Base-by-base conservation (phyloP, 2,329 filamentous ascomycete genomes). In the Sporothrix variecibatus region DNA sequence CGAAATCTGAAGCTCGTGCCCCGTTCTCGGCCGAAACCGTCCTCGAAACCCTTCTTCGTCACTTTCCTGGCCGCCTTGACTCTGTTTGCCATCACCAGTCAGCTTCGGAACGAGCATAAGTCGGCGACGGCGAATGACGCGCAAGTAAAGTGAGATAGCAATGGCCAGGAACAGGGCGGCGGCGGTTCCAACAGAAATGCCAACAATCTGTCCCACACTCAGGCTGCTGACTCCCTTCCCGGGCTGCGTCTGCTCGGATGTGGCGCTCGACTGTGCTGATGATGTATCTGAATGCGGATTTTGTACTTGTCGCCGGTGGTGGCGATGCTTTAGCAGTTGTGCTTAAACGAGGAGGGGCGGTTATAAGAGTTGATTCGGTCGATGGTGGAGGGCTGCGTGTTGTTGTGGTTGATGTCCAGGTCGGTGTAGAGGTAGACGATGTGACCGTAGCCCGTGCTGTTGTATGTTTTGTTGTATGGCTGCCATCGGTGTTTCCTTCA, bases 111-210 rank as follows among this genome's bases (percentile, higher is more conserved):
- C 7, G 7, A 46, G 82, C 80, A 75, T 86, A 84, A 69, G 2
- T 81, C 82, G 2, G 49, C 64, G 72, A 80, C 78, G 23, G 81
- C 81, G 38, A 77, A 80, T 70, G 83, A 83, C 26, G 80, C 76
- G 40, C 76, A 76, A 28, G 75, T 87, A 72, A 8, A 88, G 77
- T 31, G 89, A 84, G 15, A 87, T 78, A 4, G 82, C 83, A 38
- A 89, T 78, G 6, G 84, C 86, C 23, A 91, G 77, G 4, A 85
- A 80, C 3, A 86, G 81, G 1, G 85, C 85, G 4, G 86, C 87
- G 4, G 85, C 84, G 12, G 85, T 83, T 6, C 88, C 90, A 3
- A 90, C 82, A 0, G 86, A 83, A 74, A 92, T 89, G 7, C 90
- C 90, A 23, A 85, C 86, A 65, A 91, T 75, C 51, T 72, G 73